These are phyloP conservation scores for Nemania abortiva DNA, from an alignment of 2,329 filamentous ascomycete species.

Conservation along the genomic window DNA sequence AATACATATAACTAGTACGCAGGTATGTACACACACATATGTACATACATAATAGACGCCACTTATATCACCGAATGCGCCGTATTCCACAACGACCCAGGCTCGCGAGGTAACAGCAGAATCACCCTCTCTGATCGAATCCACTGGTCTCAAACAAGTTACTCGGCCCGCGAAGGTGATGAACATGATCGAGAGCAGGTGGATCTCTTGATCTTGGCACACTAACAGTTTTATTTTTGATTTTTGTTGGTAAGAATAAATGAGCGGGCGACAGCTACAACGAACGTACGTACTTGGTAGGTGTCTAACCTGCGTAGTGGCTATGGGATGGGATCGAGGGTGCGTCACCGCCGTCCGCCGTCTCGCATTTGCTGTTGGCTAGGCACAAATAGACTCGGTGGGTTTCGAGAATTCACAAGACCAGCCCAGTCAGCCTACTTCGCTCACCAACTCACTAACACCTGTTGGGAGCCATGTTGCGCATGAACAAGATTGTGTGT, in stretches of 20 bases:
- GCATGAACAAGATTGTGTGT: slow-evolving; percentile 9
- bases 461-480: slow-evolving; percentile 36
- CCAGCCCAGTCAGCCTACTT: slow-evolving; percentile 8
- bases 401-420: slow-evolving; percentile 1
- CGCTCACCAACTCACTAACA: slow-evolving; percentile 21
- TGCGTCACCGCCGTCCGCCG: too few species aligned
- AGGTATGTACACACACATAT: too few species aligned
- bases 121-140: slow-evolving; percentile 10
- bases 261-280: too few species aligned
- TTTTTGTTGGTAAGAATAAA: neutral
- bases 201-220: slow-evolving; percentile 23
- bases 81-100: slow-evolving; percentile 20
- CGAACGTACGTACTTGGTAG: too few species aligned
- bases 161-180: neutral
- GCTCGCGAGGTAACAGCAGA: neutral
- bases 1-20: too few species aligned
- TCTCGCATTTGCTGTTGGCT: neutral
- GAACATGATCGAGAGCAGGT: slow-evolving; percentile 12
- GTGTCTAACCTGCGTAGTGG: too few species aligned
- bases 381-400: neutral
- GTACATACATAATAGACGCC: slow-evolving; percentile 2
- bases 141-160: neutral
- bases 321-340: too few species aligned
- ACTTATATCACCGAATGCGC: slow-evolving; percentile 24
- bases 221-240: neutral